phyloP scores from a whole-genome alignment of 805 yeast species.

The Yarrowia keelungensis region DNA sequence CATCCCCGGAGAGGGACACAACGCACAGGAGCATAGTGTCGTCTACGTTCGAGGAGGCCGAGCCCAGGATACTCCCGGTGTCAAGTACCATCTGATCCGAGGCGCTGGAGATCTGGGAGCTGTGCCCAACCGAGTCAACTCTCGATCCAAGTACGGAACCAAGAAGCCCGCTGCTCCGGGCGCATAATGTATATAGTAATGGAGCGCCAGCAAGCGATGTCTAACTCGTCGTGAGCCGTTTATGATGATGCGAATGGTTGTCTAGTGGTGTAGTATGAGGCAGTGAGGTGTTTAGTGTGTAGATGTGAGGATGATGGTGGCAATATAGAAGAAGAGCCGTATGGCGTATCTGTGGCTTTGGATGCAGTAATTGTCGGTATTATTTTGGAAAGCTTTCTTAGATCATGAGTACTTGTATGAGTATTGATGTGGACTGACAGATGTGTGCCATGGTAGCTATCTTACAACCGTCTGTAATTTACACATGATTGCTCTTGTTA shows the following conservation, averaged over 20 bases:
- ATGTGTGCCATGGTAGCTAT: no score
- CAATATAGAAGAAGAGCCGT: no score
- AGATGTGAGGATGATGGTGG: no score
- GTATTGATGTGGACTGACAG: no score
- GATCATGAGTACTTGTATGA: no score
- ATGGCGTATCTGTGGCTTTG: no score
- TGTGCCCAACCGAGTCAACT: constrained; percentile 88
- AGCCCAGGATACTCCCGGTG: constrained; percentile 98
- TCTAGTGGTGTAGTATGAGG: no score
- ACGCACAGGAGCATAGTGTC: constrained; percentile 95
- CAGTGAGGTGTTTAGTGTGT: no score
- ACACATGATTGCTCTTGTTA: no score
- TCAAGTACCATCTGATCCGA: constrained; percentile 89
- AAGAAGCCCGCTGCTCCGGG: constrained; percentile 56
- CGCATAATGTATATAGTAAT: constrained; percentile 35
- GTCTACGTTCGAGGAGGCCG: constrained; percentile 98
- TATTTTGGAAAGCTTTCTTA: no score
- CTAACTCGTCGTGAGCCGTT: neutral
- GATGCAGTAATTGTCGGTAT: neutral
- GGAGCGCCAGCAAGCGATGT: neutral
- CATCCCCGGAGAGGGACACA: constrained; percentile 98
- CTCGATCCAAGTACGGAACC: constrained; percentile 93
- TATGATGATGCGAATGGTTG: neutral
- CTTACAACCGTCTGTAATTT: no score
- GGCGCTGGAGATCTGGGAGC: constrained; percentile 94